Evolutionary conservation across 495 filamentous ascomycete genomes (phyloP).

Genomic region (Entonaema liquescens): DNA sequence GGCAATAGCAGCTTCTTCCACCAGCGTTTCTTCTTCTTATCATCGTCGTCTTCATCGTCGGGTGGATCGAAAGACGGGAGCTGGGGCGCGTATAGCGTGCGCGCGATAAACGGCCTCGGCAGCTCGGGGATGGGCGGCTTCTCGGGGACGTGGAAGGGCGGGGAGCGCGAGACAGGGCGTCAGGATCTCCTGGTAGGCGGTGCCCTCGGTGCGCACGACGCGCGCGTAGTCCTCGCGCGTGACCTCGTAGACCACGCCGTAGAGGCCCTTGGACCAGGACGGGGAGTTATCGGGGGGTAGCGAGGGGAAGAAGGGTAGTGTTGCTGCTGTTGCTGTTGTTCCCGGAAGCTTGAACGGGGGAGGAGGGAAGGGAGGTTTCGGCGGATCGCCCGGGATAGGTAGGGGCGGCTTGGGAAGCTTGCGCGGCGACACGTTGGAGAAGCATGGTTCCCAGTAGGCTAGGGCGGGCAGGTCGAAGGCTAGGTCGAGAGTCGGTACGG

Average conservation of each 20-base stretch:
- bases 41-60: constrained; percentile 17
- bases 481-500: constrained; percentile 77
- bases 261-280: constrained; percentile 77
- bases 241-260: constrained; percentile 96
- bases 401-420: constrained; percentile 53
- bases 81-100: constrained; percentile 55
- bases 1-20: constrained; percentile 47
- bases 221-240: constrained; percentile 79
- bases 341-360: constrained; percentile 2
- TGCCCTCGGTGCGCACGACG: constrained; percentile 91
- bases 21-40: constrained; percentile 21
- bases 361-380: constrained; percentile 43
- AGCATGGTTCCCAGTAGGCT: constrained; percentile 90
- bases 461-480: constrained; percentile 87
- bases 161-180: constrained; percentile 77
- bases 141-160: constrained; percentile 52
- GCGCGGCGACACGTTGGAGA: constrained; percentile 78
- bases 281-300: constrained; percentile 56
- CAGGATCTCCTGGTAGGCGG: constrained; percentile 81
- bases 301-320: constrained; percentile 10
- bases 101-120: constrained; percentile 55
- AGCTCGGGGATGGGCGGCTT: constrained; percentile 50
- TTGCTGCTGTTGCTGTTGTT: not conserved
- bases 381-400: constrained; percentile 41
- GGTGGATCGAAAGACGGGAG: constrained; percentile 38